Percentiles rank a stretch among this genome's conserved stretches.
phyloP scores from a whole-genome alignment of 208 protist genomes.

The Trypanosoma melophagium region DNA sequence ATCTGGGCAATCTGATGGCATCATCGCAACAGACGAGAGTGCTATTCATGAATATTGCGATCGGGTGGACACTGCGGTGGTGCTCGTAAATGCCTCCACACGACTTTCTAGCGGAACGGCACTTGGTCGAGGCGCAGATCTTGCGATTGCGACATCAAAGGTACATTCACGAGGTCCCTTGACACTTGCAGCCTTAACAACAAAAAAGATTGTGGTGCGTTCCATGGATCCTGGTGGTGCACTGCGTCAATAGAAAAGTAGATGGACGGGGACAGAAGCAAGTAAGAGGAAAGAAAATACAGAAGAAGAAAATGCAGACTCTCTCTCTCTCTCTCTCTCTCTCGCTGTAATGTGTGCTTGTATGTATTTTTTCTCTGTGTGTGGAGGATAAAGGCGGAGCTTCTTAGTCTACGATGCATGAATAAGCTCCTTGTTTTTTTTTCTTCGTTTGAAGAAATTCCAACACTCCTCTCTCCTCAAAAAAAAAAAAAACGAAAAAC shows the following conservation, averaged over 20 bases:
- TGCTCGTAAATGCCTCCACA: constrained; percentile 61
- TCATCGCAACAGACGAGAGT: constrained; percentile 43
- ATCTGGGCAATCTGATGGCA: constrained; percentile 54
- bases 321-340: too few relatives aligned
- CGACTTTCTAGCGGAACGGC: constrained; percentile 47
- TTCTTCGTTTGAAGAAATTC: too few relatives aligned
- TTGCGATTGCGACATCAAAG: constrained; percentile 60
- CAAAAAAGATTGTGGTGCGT: constrained; percentile 47
- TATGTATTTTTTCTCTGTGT: too few relatives aligned
- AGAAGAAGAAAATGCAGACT: too few relatives aligned
- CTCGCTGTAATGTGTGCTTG: too few relatives aligned
- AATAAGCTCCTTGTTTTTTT: too few relatives aligned
- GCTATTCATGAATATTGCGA: constrained; percentile 40
- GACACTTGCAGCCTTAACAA: constrained; percentile 43
- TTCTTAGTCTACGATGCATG: too few relatives aligned
- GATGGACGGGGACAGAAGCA: constrained; percentile 1
- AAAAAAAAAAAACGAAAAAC: too few relatives aligned
- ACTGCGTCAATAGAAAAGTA: constrained; percentile 23
- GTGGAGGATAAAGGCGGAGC: too few relatives aligned
- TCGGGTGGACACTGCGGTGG: constrained; percentile 46
- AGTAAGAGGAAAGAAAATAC: background rate
- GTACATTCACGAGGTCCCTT: constrained; percentile 50
- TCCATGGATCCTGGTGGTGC: constrained; percentile 29
- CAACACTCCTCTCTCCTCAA: too few relatives aligned
- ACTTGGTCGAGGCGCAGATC: constrained; percentile 52